These are phyloP conservation scores for Zizania latifolia DNA, from an alignment of 176 grass and related monocot species.

Conservation along the genomic window DNA sequence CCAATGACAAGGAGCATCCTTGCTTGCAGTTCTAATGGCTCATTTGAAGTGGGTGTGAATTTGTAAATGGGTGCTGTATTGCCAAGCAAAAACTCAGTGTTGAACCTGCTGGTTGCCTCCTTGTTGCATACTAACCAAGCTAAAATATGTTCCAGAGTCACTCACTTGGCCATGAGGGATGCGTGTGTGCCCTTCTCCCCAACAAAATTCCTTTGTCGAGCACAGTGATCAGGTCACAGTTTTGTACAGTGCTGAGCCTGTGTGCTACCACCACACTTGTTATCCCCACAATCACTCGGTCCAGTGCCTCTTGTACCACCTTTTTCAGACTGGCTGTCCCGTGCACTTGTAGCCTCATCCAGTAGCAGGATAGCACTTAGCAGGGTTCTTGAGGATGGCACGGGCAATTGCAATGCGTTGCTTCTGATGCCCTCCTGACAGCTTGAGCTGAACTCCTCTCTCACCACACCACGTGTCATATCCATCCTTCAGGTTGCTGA, in stretches of 20 bases:
- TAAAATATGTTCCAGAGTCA: constrained; percentile 40
- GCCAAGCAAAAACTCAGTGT: neutral
- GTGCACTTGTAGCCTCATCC: no score
- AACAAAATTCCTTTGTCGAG: no score
- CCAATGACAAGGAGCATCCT: neutral
- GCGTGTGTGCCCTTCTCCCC: no score
- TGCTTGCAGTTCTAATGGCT: neutral
- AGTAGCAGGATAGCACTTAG: no score
- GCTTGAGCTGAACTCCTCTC: constrained; percentile 37
- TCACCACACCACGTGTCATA: constrained; percentile 49
- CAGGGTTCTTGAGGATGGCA: constrained; percentile 52
- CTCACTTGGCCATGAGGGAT: constrained; percentile 65
- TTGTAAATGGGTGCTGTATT: neutral
- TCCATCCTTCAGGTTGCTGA: constrained; percentile 50
- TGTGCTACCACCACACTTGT: no score
- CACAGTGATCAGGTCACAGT: no score
- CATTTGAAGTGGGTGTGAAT: neutral
- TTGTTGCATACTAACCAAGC: constrained; percentile 57
- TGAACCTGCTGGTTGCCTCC: constrained; percentile 22
- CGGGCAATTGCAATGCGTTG: constrained; percentile 57
- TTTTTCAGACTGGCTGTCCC: no score
- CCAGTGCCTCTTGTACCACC: no score
- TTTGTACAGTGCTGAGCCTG: no score
- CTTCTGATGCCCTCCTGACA: constrained; percentile 63
- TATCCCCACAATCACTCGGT: no score